phyloP scores from a whole-genome alignment of 1,284 basidiomycete genomes.

The Cryptococcus sp. region DNA sequence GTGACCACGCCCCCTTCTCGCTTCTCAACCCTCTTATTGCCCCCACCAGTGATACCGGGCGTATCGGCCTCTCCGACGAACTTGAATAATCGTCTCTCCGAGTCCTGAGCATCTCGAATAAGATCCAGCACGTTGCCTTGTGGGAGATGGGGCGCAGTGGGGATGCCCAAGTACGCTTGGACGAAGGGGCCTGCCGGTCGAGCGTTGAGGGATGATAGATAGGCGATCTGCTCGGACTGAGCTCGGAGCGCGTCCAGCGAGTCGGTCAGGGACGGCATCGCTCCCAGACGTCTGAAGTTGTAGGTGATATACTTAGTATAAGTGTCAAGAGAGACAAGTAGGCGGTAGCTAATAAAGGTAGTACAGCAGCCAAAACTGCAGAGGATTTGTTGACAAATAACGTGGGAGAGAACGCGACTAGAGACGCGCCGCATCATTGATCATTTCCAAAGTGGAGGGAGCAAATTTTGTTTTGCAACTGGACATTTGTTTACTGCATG shows the following conservation, averaged over 20 bases:
- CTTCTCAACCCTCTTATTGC: conserved; percentile 42
- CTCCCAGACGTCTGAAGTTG: neutral
- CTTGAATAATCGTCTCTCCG: conserved; percentile 46
- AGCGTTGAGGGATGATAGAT: conserved; percentile 34
- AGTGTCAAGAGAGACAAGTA: no score
- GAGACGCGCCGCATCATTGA: neutral
- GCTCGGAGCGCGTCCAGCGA: conserved; percentile 37
- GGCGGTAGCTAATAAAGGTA: neutral
- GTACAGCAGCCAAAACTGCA: neutral
- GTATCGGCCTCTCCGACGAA: conserved; percentile 39
- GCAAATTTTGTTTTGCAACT: neutral
- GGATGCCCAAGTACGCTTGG: conserved; percentile 38
- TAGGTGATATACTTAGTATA: neutral
- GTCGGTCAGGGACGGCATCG: conserved; percentile 45
- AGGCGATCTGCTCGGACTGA: conserved; percentile 40
- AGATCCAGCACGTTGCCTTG: conserved; percentile 30
- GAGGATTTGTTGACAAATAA: conserved; percentile 21
- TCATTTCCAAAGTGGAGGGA: neutral
- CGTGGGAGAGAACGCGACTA: neutral
- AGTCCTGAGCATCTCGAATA: conserved; percentile 47
- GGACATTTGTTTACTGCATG: conserved; percentile 1
- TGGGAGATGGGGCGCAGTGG: conserved; percentile 1
- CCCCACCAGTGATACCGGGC: conserved; percentile 15
- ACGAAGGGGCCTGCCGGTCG: conserved; percentile 42
- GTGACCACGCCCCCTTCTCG: conserved; percentile 41